Evolutionary conservation across 305 asterid genomes (phyloP).

Genomic region (Plantago coronopus): DNA sequence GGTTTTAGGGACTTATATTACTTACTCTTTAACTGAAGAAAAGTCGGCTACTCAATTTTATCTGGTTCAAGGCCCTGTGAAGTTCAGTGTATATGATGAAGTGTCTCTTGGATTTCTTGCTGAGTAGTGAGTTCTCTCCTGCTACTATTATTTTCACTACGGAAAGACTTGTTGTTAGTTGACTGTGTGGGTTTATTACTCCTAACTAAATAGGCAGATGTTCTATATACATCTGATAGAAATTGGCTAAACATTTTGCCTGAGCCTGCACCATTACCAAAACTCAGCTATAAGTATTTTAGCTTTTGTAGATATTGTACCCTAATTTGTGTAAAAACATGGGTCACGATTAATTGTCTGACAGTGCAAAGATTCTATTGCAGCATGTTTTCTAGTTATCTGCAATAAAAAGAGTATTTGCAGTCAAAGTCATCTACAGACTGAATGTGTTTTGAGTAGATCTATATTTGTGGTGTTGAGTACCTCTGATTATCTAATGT

Average conservation of each 20-base stretch:
- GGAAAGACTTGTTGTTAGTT: background rate
- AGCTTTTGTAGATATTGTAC: background rate
- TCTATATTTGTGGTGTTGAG: background rate
- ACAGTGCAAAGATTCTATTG: background rate
- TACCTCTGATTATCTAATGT: background rate
- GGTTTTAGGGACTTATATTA: conserved; percentile 44
- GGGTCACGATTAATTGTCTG: background rate
- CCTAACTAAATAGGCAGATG: background rate
- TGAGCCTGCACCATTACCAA: background rate
- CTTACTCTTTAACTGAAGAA: conserved; percentile 44
- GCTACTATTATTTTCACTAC: conserved; percentile 3
- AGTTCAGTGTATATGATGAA: conserved; percentile 19
- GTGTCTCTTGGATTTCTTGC: conserved; percentile 26
- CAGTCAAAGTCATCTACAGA: background rate
- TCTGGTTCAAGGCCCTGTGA: conserved; percentile 38
- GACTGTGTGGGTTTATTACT: background rate
- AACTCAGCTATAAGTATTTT: no score
- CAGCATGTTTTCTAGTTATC: background rate
- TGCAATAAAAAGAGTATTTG: background rate
- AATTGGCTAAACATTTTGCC: background rate
- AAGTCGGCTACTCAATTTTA: conserved; percentile 51
- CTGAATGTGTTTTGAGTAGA: background rate
- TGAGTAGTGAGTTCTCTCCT: conserved; percentile 30
- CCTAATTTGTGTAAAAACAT: background rate
- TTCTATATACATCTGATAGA: background rate